These are phyloP conservation scores for Cryptosporidium sp. DNA, from an alignment of 169 alveolate species.

Conservation along the genomic window DNA sequence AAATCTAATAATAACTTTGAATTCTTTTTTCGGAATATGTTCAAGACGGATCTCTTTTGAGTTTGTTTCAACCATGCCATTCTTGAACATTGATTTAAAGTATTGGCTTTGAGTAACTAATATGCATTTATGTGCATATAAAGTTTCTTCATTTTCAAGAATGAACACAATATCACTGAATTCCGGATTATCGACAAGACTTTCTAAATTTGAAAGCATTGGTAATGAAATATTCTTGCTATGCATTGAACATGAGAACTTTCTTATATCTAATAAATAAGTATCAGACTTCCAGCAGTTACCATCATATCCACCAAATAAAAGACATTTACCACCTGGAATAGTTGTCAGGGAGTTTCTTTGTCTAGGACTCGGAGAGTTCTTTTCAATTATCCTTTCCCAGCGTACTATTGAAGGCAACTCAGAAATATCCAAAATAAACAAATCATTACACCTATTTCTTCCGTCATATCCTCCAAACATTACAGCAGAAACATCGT, in stretches of 20 bases:
- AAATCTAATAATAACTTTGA: conserved; percentile 36
- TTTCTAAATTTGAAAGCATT: conserved; percentile 47
- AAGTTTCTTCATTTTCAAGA: conserved; percentile 35
- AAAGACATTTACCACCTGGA: conserved; percentile 74
- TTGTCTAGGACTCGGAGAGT: conserved; percentile 66
- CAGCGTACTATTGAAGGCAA: conserved; percentile 39
- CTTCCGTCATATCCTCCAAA: conserved; percentile 74
- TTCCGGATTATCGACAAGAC: conserved; percentile 72
- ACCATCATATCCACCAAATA: conserved; percentile 84
- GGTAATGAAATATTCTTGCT: conserved; percentile 53
- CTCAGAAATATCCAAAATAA: conserved; percentile 45
- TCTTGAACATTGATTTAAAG: conserved; percentile 61
- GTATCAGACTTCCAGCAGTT: conserved; percentile 77
- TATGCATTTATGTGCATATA: conserved; percentile 65
- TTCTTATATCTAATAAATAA: conserved; percentile 77
- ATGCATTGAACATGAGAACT: conserved; percentile 23
- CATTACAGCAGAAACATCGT: conserved; percentile 47
- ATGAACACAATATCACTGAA: conserved; percentile 58
- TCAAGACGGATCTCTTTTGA: conserved; percentile 22
- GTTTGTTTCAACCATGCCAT: conserved; percentile 50
- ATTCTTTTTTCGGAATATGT: conserved; percentile 51
- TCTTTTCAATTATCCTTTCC: conserved; percentile 45
- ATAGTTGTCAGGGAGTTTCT: conserved; percentile 36
- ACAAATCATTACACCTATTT: conserved; percentile 42
- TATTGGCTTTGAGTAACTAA: conserved; percentile 52